Base-by-base conservation (phyloP, 345 rosid genomes). In the Hibiscus tridactylites region DNA sequence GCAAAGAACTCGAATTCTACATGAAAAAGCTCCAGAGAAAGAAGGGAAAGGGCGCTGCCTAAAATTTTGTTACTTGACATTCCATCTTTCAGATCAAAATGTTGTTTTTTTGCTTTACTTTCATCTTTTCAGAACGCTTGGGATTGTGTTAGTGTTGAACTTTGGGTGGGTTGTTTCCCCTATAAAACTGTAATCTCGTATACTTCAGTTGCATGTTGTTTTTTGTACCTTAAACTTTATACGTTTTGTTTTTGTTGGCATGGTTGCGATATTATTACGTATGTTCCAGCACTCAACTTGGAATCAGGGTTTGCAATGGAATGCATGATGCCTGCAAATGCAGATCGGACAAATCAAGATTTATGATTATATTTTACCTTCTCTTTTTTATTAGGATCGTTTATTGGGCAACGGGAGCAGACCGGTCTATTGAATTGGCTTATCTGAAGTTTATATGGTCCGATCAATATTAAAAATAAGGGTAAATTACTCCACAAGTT, bases 21-120 rank as follows among this genome's bases (percentile, higher is more conserved):
- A 82, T 85, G 92, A 91, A 87, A 90, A 87, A 92, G 86, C 19
- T 90, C n/a, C 96, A 88, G 80, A 90, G 81, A 85, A 90, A 92
- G 94, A 86, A 90, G 88, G 97, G 97, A 72, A 91, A 85, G 86
- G 87, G 85, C 57, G 87, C 90, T 60, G 89, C 91, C 67, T 86
- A 85, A 83, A 74, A 1, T 65, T 65, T 75, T 50, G 50, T 9
- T 68, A 4, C 44, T 50, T 0, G 11, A 68, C 28, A 17, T 26
- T 21, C 16, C 50, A 3, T 76, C 42, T 39, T 53, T 71, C 24
- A 13, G 16, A 46, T 71, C 28, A 24, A 29, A 57, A 17, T 47
- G 16, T 16, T 54, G 12, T 39, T 60, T 50, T 35, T 24, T 71
- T 17, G 71, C 39, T 53, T 17, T 8, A 44, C 29, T 33, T 57